Conservation (phyloP, 305 asterid genomes). For the Ilex paraguariensis region DNA sequence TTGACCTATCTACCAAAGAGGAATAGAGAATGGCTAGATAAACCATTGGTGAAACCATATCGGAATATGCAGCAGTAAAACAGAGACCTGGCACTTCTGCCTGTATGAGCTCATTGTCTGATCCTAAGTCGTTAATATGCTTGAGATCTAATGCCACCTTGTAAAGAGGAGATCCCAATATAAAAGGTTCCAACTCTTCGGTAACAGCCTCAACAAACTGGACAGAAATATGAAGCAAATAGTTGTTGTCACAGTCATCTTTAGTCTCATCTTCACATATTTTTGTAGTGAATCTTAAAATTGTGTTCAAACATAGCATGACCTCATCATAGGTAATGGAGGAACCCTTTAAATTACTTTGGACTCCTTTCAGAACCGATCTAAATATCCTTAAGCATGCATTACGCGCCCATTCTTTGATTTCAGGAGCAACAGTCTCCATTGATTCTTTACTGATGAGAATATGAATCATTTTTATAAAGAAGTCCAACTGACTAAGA, state of each 20-base stretch:
- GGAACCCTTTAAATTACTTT: slow-evolving; percentile 29
- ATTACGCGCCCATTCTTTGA: slow-evolving; percentile 28
- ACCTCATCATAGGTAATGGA: slow-evolving; percentile 47
- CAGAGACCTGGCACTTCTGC: slow-evolving; percentile 23
- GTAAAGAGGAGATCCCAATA: slow-evolving; percentile 67
- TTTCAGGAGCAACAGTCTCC: slow-evolving; percentile 29
- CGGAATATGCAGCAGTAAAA: slow-evolving; percentile 28
- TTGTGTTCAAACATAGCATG: slow-evolving; percentile 45
- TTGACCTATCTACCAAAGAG: slow-evolving; percentile 35
- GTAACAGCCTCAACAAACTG: slow-evolving; percentile 46
- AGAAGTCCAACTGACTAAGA: slow-evolving; percentile 53
- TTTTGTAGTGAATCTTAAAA: slow-evolving; percentile 44
- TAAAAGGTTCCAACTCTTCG: slow-evolving; percentile 52
- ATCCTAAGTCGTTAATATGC: slow-evolving; percentile 26
- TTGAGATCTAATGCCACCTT: slow-evolving; percentile 40
- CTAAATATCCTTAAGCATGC: slow-evolving; percentile 52
- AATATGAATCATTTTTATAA: slow-evolving; percentile 43
- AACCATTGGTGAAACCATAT: slow-evolving; percentile 48
- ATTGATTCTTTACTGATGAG: slow-evolving; percentile 40
- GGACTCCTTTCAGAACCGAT: slow-evolving; percentile 55
- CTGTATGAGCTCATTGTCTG: slow-evolving; percentile 25
- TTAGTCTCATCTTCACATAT: slow-evolving; percentile 28
- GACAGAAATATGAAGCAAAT: slow-evolving; percentile 32
- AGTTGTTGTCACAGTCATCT: slow-evolving; percentile 22
- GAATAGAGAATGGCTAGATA: slow-evolving; percentile 47